phyloP scores from a whole-genome alignment of 108 stramenopile species.

The Skeletonema potamos region DNA sequence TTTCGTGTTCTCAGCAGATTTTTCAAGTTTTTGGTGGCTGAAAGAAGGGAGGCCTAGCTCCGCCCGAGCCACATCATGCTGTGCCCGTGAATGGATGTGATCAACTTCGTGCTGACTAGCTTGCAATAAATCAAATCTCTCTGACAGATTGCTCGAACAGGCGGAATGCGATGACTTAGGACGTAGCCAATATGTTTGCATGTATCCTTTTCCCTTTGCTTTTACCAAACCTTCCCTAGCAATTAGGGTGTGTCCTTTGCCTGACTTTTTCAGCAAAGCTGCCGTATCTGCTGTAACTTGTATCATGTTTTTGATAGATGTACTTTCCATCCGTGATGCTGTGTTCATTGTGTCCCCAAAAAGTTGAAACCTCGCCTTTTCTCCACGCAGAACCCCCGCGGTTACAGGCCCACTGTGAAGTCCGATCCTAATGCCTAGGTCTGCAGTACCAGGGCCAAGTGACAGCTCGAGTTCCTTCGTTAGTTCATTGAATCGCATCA shows the following conservation, averaged over 20 bases:
- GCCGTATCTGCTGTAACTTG: constrained; percentile 54
- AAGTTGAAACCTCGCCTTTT: constrained; percentile 48
- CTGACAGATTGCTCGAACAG: neutral
- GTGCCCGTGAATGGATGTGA: constrained; percentile 10
- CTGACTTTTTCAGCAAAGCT: constrained; percentile 28
- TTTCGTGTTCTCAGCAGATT: neutral
- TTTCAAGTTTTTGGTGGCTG: constrained; percentile 1
- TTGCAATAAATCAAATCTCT: neutral
- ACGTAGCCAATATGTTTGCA: constrained; percentile 55
- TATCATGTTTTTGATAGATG: constrained; percentile 33
- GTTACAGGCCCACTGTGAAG: constrained; percentile 55
- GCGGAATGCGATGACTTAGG: neutral
- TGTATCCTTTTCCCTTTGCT: constrained; percentile 53
- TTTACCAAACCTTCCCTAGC: constrained; percentile 35
- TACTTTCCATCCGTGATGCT: constrained; percentile 54
- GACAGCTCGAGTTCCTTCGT: constrained; percentile 16
- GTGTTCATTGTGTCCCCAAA: constrained; percentile 71
- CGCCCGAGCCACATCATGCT: constrained; percentile 5
- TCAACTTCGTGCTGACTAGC: constrained; percentile 4
- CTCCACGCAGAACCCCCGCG: constrained; percentile 53
- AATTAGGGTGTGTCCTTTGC: constrained; percentile 35
- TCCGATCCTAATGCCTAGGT: constrained; percentile 43
- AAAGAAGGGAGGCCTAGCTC: constrained; percentile 7
- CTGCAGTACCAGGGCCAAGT: constrained; percentile 43
- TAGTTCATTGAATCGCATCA: constrained; percentile 30